Conservation (phyloP, 202 grass and related monocot genomes). For the Saccharum hybrid region DNA sequence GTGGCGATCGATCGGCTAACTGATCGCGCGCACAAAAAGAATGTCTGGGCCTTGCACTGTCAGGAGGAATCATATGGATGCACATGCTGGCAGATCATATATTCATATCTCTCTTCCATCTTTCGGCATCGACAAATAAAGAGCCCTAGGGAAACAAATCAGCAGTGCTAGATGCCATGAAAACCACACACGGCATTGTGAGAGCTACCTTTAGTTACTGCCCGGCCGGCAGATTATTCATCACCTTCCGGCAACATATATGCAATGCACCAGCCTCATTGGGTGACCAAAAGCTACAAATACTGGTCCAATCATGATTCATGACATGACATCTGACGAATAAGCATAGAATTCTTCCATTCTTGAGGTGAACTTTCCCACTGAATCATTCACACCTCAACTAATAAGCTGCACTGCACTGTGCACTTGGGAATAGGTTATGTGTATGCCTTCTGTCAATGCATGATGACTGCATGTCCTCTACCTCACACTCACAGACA, state of each 20-base stretch:
- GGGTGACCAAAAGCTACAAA: neutral
- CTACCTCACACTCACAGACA: neutral
- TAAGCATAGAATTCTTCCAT: neutral
- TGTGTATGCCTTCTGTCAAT: neutral
- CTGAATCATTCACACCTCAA: neutral
- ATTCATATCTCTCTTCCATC: constrained; percentile 28
- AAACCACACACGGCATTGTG: constrained; percentile 12
- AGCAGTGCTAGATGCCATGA: constrained; percentile 38
- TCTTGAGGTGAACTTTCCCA: neutral
- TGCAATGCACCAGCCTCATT: neutral
- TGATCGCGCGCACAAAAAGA: constrained; percentile 49
- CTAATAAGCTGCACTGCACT: neutral
- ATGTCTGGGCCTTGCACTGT: constrained; percentile 43
- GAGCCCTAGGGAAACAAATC: constrained; percentile 25
- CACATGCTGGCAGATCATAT: constrained; percentile 52
- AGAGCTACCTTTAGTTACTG: neutral
- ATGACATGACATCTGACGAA: constrained; percentile 23
- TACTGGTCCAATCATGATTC: constrained; percentile 4
- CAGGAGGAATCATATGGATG: constrained; percentile 50
- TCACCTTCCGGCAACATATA: neutral
- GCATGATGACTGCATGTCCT: constrained; percentile 12
- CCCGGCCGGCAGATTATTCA: neutral
- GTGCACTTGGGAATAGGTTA: constrained; percentile 1
- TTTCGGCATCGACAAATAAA: constrained; percentile 40
- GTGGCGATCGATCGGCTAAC: neutral